Base-by-base conservation (phyloP, 768 basidiomycete genomes). In the Trametes elegans region DNA sequence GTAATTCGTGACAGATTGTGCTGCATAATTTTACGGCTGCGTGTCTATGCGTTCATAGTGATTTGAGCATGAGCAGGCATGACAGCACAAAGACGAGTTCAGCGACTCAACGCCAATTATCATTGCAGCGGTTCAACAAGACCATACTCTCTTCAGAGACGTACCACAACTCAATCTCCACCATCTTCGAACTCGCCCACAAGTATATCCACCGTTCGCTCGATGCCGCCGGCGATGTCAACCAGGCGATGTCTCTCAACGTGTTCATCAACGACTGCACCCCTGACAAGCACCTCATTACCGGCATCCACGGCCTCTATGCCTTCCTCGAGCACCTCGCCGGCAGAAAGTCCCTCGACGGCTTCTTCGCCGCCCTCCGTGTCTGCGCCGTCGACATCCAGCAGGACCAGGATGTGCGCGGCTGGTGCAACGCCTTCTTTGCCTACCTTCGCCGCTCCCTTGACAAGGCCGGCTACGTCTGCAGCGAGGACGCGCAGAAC, bases 191-290 rank as follows among this genome's bases (percentile, higher is more conserved):
- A 41, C 73, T 82, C 43, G 64, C 80, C 2, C 78, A 83, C 56
- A 81, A 82, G 55, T 84, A 87, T 67, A 62, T 87, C 28, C 73
- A 79, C 53, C 68, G 71, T 32, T 73, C 79, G 0, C 71, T 84
- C 29, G 79, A 84, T 42, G 72, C 75, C 0, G 79, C 79, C 0
- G 70, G 78, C 2, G 74, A 72, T 45, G 68, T 76, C 36, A 74
- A 78, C 51, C 65, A 74, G 36, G 60, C 68, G 1, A 70, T 75
- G 23, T 78, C 80, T 0, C 72, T 89, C 31, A 74, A 78, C 13
- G 74, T 74, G 2, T 79, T 88, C 63, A 74, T 88, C 50, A 65
- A 79, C 8, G 87, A 90, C 46, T 78, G 82, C 16, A 82, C 85
- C 0, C 74, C 79, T 3, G 85, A 83, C 46, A 78, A 87, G 63